Percentiles rank a stretch among this genome's conserved stretches.
phyloP scores from a whole-genome alignment of 176 grass and related monocot genomes.

The Aegilops tauschii region DNA sequence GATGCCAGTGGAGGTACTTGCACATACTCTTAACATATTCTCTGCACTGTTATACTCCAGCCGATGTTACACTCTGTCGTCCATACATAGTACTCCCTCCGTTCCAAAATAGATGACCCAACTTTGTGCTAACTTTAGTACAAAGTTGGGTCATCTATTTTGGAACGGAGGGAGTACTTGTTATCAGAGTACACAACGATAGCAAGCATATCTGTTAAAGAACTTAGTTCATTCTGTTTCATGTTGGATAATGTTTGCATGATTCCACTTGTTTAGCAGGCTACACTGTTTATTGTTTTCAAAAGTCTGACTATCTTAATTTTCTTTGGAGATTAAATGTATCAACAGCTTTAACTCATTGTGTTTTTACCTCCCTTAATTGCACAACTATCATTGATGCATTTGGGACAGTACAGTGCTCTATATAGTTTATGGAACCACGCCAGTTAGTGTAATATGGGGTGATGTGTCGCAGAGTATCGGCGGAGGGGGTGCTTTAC shows the following conservation, averaged over 20 bases:
- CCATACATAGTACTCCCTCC: neutral
- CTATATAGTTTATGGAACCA: neutral
- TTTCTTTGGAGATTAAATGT: neutral
- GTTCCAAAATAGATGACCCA: no score
- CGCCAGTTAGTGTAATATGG: neutral
- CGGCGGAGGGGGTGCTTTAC: neutral
- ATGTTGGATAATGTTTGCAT: neutral
- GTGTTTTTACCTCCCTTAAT: neutral
- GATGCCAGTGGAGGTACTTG: slow-evolving; percentile 79
- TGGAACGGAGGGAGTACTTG: neutral
- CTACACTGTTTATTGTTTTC: neutral
- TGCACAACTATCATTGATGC: neutral
- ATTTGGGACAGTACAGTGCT: neutral
- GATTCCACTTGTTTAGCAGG: neutral
- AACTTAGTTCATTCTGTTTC: neutral
- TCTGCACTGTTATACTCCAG: neutral
- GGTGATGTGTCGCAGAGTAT: neutral
- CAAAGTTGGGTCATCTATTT: no score
- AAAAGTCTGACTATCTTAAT: neutral
- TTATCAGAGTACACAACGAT: neutral
- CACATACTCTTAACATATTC: neutral
- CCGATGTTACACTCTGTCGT: neutral
- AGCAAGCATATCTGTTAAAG: neutral
- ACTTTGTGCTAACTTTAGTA: no score
- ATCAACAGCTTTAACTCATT: neutral